Evolutionary conservation across 2,329 filamentous ascomycete genomes (phyloP), one percentile per base, ranked within the genome.

Genomic region (Colletotrichum sansevieriae): DNA sequence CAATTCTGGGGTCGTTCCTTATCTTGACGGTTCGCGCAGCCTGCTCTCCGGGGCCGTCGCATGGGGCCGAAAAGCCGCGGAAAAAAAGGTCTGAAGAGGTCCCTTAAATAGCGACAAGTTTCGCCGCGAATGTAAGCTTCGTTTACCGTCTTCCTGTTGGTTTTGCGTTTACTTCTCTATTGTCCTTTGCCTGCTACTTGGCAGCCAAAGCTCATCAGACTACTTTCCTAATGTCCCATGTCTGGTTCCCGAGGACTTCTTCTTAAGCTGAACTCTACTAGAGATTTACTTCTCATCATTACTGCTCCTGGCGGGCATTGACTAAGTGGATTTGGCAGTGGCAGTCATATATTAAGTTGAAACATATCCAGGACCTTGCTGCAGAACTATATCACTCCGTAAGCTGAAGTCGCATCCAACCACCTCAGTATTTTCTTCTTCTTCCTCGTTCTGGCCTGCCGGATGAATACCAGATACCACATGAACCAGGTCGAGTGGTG

Each of bases 1-100:
- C 41, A 35, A 41, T 22, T 25, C 3, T n/a, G 13, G 29, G 15
- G 11, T 33, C 20, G 12, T 25, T 54, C 9, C 41, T 43, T 43
- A 25, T 46, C 56, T 25, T 41, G 35, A 59, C 29, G 56, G 43
- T 59, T 43, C 22, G 56, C 25, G 35, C n/a, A 47, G 43, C 29
- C 25, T 22, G 20, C 22, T 29, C 15, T 22, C 29, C 29, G 25
- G 35, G 39, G 9, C 39, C 15, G 55, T n/a, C n/a, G 25, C 39
- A 37, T 46, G 29, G n/a, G 43, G 44, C 43, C 43, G 56, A 47
- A n/a, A n/a, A 22, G 13, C 56, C 56, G 43, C 22, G 25, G 7
- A 29, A 49, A 37, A 37, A 35, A 20, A 33, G 43, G 29, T 15
- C 44, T 47, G 41, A 18, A 13, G 18, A 11, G 29, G 25, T 18